Evolutionary conservation across 192 early-diverging fungal genomes (phyloP).

Genomic region (Nowakowskiella sp.): DNA sequence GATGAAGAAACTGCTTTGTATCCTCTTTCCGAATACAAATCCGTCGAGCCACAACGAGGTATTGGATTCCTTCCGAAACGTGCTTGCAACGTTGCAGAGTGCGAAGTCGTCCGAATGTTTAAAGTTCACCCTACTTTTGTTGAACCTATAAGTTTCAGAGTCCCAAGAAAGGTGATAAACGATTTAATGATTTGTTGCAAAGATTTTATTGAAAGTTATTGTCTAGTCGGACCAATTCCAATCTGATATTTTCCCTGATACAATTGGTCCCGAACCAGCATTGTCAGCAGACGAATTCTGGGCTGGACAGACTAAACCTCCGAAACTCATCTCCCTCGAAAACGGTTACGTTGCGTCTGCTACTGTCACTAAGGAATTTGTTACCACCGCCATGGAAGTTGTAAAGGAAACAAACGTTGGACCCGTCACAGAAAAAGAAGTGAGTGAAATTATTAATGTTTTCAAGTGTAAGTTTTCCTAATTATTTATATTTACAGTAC

Average conservation of each 20-base stretch:
- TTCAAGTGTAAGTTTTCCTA: slow-evolving; percentile 2
- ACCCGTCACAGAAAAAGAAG: slow-evolving; percentile 50
- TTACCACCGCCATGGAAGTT: slow-evolving; percentile 54
- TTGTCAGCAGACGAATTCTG: slow-evolving; percentile 92
- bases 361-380: slow-evolving; percentile 67
- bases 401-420: slow-evolving; percentile 15
- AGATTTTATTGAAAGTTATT: slow-evolving; percentile 4
- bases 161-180: slow-evolving; percentile 76
- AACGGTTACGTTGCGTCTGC: slow-evolving; percentile 55
- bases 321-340: slow-evolving; percentile 66
- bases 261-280: slow-evolving; percentile 67
- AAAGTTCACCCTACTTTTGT: slow-evolving; percentile 84
- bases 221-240: slow-evolving; percentile 90
- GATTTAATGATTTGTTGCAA: slow-evolving; percentile 1
- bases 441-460: slow-evolving; percentile 10
- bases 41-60: slow-evolving; percentile 87
- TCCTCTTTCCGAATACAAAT: slow-evolving; percentile 81
- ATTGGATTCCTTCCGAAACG: slow-evolving; percentile 91
- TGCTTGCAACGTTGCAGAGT: slow-evolving; percentile 72
- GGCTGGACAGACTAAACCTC: slow-evolving; percentile 70
- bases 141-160: slow-evolving; percentile 94
- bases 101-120: slow-evolving; percentile 88
- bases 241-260: slow-evolving; percentile 87
- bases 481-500: slow-evolving; percentile 38
- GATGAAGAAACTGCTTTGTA: slow-evolving; percentile 78